Conservation (phyloP, 331 rosid species). For the Rosa hybrid region DNA sequence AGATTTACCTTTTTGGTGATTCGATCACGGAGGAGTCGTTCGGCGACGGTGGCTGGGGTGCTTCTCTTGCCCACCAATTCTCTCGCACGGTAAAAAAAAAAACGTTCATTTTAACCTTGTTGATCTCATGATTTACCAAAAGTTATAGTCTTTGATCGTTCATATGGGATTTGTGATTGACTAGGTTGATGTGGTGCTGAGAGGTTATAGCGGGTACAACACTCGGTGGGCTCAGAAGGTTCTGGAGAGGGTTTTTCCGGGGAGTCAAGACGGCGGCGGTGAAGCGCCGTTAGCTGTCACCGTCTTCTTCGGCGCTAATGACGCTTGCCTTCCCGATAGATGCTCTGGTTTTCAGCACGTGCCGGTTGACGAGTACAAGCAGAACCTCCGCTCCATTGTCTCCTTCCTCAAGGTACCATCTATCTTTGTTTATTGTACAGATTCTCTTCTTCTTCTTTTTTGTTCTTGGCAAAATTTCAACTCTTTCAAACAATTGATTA, state of each 20-base stretch:
- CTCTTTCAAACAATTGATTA: background rate
- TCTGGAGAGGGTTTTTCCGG: constrained; percentile 61
- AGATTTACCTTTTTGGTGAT: constrained; percentile 81
- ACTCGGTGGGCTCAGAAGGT: constrained; percentile 84
- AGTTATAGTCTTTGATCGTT: background rate
- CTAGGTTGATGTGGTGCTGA: constrained; percentile 73
- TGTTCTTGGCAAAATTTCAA: background rate
- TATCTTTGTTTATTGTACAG: background rate
- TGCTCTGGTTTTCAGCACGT: constrained; percentile 75
- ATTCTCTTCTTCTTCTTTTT: background rate
- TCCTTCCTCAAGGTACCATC: constrained; percentile 64
- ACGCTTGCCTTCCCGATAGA: constrained; percentile 72
- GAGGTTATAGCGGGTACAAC: constrained; percentile 96
- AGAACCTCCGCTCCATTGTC: constrained; percentile 57
- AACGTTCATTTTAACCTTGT: background rate
- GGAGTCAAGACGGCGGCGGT: constrained; percentile 24
- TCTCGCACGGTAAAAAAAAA: constrained; percentile 55
- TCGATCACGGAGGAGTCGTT: constrained; percentile 81
- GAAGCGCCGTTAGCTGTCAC: constrained; percentile 58
- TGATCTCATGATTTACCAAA: background rate
- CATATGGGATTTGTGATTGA: background rate
- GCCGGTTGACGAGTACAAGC: constrained; percentile 67
- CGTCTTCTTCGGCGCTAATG: constrained; percentile 93
- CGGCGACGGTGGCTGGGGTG: constrained; percentile 80
- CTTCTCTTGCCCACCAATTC: constrained; percentile 76